phyloP scores from a whole-genome alignment of 768 basidiomycete genomes.

The Leccinum boreale region DNA sequence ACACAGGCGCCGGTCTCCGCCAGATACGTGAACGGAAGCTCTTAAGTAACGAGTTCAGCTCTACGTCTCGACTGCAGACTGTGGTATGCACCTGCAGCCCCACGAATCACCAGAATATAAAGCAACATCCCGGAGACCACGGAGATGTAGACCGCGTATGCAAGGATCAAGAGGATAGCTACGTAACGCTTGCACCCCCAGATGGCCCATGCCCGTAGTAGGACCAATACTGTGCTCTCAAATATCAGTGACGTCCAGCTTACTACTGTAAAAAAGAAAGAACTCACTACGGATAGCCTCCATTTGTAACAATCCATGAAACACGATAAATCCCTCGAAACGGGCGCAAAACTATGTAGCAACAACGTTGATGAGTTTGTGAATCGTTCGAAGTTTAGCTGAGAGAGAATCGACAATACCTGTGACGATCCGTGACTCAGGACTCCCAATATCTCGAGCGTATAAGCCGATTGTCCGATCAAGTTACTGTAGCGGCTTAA shows the following conservation, averaged over 20 bases:
- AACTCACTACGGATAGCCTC: conserved; percentile 13
- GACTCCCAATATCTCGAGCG: conserved; percentile 10
- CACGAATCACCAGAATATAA: not conserved
- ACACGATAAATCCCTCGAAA: not conserved
- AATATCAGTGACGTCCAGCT: not conserved
- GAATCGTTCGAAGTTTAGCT: no score
- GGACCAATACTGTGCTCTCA: conserved; percentile 6
- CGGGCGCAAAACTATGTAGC: conserved; percentile 6
- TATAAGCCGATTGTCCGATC: conserved; percentile 5
- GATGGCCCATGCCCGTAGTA: conserved; percentile 16
- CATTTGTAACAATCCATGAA: not conserved
- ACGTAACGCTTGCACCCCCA: conserved; percentile 6
- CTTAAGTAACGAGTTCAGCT: not conserved
- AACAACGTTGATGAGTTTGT: not conserved
- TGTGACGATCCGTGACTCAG: conserved; percentile 1
- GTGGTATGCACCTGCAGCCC: not conserved
- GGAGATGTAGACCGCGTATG: conserved; percentile 2
- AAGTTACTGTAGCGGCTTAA: conserved; percentile 15
- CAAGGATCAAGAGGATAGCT: not conserved
- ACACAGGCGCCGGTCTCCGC: not conserved
- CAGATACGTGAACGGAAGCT: not conserved
- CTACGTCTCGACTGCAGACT: not conserved
- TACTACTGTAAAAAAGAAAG: not conserved
- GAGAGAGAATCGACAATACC: not conserved
- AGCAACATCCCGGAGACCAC: not conserved